Evolutionary conservation across 257 asterid species (phyloP).

Genomic region (Solanum clarkiae): DNA sequence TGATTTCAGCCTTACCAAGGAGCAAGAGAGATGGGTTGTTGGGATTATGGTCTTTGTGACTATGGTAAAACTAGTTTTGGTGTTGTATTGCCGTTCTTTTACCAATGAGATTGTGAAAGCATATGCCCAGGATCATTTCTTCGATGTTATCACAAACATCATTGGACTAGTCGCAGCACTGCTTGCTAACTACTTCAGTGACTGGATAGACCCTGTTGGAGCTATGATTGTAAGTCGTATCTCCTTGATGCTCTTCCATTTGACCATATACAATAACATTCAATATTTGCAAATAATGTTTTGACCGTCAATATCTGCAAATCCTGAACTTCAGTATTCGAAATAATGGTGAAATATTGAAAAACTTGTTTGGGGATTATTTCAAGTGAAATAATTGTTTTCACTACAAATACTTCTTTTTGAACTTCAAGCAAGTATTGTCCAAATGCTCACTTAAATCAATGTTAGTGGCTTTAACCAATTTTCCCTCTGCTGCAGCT

Average conservation of each 20-base stretch:
- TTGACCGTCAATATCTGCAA: neutral
- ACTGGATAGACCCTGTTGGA: slow-evolving; percentile 50
- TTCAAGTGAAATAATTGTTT: neutral
- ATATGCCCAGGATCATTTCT: slow-evolving; percentile 45
- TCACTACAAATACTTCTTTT: neutral
- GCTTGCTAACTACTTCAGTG: slow-evolving; percentile 30
- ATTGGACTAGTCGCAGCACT: slow-evolving; percentile 38
- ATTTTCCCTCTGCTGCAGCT: slow-evolving; percentile 13
- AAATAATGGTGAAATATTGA: neutral
- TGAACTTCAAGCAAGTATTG: neutral
- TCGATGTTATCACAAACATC: slow-evolving; percentile 40
- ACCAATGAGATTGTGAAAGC: slow-evolving; percentile 50
- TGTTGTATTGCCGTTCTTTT: slow-evolving; percentile 37
- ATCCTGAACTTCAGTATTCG: neutral
- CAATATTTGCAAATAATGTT: neutral
- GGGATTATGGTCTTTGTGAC: slow-evolving; percentile 46
- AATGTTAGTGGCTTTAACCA: neutral
- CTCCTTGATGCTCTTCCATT: neutral
- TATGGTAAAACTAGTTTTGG: slow-evolving; percentile 29
- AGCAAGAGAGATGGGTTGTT: slow-evolving; percentile 39
- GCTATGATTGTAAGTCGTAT: slow-evolving; percentile 38
- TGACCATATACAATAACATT: neutral
- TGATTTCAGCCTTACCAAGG: slow-evolving; percentile 27
- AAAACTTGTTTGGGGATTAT: neutral
- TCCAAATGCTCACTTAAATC: neutral